Percentiles rank a stretch among this genome's conserved stretches.
Conservation (phyloP, 148 eudicot species). For the Silene conica region DNA sequence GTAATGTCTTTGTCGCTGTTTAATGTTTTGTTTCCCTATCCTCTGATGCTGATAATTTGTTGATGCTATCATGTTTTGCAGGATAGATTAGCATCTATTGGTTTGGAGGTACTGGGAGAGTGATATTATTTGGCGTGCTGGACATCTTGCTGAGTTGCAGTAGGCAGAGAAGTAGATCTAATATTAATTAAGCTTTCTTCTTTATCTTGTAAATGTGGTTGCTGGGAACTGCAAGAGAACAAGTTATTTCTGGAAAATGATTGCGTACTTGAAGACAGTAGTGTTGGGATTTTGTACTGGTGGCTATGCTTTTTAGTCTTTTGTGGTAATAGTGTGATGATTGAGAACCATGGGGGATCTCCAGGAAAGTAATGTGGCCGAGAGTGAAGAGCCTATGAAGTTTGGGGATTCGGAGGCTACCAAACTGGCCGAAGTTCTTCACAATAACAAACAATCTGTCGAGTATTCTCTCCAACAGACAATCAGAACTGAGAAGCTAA, state of each 20-base stretch:
- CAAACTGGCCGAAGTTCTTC: slow-evolving; percentile 11
- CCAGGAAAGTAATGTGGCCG: slow-evolving; percentile 37
- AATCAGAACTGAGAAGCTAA: slow-evolving; percentile 5
- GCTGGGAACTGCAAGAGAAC: background rate
- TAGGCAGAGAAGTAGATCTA: background rate
- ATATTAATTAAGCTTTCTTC: background rate
- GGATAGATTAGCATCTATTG: slow-evolving; percentile 1
- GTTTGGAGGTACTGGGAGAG: background rate
- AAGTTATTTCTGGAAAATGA: slow-evolving; percentile 2
- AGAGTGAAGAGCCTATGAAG: slow-evolving; percentile 67
- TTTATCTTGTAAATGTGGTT: background rate
- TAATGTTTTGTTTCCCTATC: background rate
- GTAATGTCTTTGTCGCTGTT: too few species aligned
- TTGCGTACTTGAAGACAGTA: background rate
- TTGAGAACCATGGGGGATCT: slow-evolving; percentile 52
- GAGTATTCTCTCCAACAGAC: slow-evolving; percentile 22
- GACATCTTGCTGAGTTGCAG: background rate
- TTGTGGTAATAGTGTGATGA: background rate
- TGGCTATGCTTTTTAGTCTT: background rate
- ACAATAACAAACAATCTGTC: slow-evolving; percentile 10
- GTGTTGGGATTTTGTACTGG: background rate
- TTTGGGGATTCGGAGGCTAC: slow-evolving; percentile 24
- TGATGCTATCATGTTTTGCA: slow-evolving; percentile 11
- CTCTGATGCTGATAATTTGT: background rate
- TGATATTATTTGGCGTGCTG: background rate